Evolutionary conservation across 2,329 filamentous ascomycete genomes (phyloP).

Genomic region (Aureobasidium sp.): DNA sequence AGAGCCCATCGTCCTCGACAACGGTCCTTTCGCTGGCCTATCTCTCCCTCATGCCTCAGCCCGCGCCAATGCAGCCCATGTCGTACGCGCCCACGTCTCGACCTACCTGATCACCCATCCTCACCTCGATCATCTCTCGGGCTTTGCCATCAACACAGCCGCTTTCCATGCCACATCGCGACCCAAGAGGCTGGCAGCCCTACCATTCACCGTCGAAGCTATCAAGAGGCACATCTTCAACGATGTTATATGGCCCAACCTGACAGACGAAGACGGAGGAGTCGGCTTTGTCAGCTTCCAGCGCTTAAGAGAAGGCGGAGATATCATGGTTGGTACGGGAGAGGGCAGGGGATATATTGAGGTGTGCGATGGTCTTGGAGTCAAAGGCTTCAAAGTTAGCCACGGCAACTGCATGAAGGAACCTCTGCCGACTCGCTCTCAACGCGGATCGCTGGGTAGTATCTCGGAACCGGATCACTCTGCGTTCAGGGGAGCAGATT

Average conservation of each 20-base stretch:
- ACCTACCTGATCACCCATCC: slow-evolving; percentile 92
- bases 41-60: slow-evolving; percentile 58
- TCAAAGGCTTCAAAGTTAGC: slow-evolving; percentile 78
- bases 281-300: slow-evolving; percentile 88
- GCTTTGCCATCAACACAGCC: slow-evolving; percentile 88
- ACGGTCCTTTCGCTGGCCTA: slow-evolving; percentile 73
- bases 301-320: slow-evolving; percentile 80
- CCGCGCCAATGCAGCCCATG: slow-evolving; percentile 69
- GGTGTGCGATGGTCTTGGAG: slow-evolving; percentile 78
- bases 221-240: slow-evolving; percentile 96
- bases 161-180: slow-evolving; percentile 65
- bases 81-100: slow-evolving; percentile 72
- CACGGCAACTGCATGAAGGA: slow-evolving; percentile 79
- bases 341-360: slow-evolving; percentile 77
- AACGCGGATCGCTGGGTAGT: slow-evolving; percentile 35
- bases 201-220: slow-evolving; percentile 82
- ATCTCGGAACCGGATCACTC: slow-evolving; percentile 24
- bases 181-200: slow-evolving; percentile 76
- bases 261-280: slow-evolving; percentile 92
- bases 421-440: slow-evolving; percentile 20
- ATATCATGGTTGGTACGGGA: slow-evolving; percentile 71
- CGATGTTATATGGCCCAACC: slow-evolving; percentile 93
- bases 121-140: slow-evolving; percentile 91
- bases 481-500: not conserved
- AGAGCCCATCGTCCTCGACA: slow-evolving; percentile 43